Evolutionary conservation across 2,329 filamentous ascomycete genomes (phyloP).

Genomic region (Ceratocystis smalleyi): DNA sequence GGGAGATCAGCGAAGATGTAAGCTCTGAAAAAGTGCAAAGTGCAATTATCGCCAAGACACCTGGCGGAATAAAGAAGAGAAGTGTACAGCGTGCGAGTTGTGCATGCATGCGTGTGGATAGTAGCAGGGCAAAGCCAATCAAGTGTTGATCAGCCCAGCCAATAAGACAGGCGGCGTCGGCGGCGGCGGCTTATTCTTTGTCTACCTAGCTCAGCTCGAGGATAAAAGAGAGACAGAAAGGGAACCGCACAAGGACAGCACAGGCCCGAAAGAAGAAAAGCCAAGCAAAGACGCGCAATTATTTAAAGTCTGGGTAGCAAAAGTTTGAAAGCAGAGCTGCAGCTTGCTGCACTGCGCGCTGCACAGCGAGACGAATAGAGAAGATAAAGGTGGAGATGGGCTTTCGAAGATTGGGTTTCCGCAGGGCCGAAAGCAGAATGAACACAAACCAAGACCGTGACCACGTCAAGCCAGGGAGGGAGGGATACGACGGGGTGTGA

Average conservation of each 20-base stretch:
- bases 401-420: background rate
- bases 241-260: background rate
- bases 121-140: background rate
- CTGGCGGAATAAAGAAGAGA: background rate
- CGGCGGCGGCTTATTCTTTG: background rate
- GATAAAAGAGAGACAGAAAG: background rate
- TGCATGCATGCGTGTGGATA: background rate
- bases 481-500: background rate
- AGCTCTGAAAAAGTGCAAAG: background rate
- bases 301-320: background rate
- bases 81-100: background rate
- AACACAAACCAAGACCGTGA: background rate
- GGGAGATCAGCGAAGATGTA: background rate
- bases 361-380: background rate
- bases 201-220: no score
- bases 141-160: background rate
- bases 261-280: background rate
- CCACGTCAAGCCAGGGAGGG: background rate
- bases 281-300: constrained; percentile 10
- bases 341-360: background rate
- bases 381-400: background rate
- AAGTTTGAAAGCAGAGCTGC: constrained; percentile 1
- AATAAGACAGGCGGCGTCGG: background rate
- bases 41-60: background rate
- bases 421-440: background rate